Evolutionary conservation across 345 rosid genomes (phyloP), one percentile per base, ranked within the genome.

Genomic region (Arabidopsis suecica): DNA sequence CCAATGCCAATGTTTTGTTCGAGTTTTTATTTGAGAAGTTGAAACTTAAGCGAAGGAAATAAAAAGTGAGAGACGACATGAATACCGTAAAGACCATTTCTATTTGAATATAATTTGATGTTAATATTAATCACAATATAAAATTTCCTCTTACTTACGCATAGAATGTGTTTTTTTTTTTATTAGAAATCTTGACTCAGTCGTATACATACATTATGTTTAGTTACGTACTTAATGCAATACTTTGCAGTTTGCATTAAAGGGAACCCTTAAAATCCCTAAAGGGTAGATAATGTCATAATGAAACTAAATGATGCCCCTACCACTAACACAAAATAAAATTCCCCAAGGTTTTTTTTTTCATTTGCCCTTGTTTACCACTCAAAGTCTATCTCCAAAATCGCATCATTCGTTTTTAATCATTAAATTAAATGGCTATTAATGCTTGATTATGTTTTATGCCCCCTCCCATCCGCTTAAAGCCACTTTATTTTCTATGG

Each of bases 301-400:
- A 20, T 36, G 57, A 41, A 75, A 68, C 60, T 69, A 68, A 69
- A 76, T 77, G 80, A 70, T 77, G 75, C 64, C 65, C 53, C 75
- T 55, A 47, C 80, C 80, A 77, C 75, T 77, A 62, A 62, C 58
- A 28, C 68, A 40, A 53, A 53, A 53, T 62, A n/a, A 41, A 69
- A 62, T 36, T 68, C 37, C 40, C 49, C 22, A 20, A 30, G 25
- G 51, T 44, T 34, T 16, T 9, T 60, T 41, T 47, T 16, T 55
- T 25, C 54, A 42, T 41, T 59, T 68, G 51, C 58, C 57, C 25
- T 76, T 69, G 64, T 69, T 65, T 47, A 57, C 67, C 76, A 77
- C 80, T 77, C 55, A 56, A 70, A 23, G 47, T 77, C 67, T 70
- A 64, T 77, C 72, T 70, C 48, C 30, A 36, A 69, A 77, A 77